Conservation (phyloP, 306 rosid species). For the Trichosanthes cucumerina region DNA sequence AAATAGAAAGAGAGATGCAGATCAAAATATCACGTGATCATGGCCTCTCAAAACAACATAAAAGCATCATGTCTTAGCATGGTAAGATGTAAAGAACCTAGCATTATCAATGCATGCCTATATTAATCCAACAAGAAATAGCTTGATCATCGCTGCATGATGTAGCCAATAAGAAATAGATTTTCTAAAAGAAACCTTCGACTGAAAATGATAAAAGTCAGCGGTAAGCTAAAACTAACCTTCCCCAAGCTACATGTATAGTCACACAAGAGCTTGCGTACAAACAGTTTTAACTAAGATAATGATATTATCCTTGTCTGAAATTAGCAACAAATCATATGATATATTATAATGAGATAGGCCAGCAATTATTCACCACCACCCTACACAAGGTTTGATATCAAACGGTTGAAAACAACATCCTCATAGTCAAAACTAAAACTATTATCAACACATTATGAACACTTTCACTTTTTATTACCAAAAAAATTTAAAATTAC, state of each 20-base stretch:
- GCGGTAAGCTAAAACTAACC: neutral
- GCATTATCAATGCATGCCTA: neutral
- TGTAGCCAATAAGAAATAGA: neutral
- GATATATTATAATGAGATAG: neutral
- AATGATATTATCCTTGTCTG: neutral
- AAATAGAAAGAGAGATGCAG: neutral
- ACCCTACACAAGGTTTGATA: neutral
- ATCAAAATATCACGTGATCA: neutral
- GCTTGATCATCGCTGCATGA: neutral
- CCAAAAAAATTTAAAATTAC: neutral
- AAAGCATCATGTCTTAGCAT: neutral
- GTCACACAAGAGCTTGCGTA: neutral
- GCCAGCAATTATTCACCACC: neutral
- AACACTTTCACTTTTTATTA: neutral
- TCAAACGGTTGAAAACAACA: neutral
- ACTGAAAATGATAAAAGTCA: neutral
- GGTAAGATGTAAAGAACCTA: neutral
- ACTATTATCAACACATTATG: neutral
- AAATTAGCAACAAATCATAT: neutral
- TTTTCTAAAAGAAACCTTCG: neutral
- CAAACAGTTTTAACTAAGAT: neutral
- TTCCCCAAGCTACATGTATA: neutral
- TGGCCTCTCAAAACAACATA: neutral
- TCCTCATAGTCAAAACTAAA: neutral
- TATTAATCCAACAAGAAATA: neutral